Base-by-base conservation (phyloP, 2,329 filamentous ascomycete genomes). In the Capronia coronata region DNA sequence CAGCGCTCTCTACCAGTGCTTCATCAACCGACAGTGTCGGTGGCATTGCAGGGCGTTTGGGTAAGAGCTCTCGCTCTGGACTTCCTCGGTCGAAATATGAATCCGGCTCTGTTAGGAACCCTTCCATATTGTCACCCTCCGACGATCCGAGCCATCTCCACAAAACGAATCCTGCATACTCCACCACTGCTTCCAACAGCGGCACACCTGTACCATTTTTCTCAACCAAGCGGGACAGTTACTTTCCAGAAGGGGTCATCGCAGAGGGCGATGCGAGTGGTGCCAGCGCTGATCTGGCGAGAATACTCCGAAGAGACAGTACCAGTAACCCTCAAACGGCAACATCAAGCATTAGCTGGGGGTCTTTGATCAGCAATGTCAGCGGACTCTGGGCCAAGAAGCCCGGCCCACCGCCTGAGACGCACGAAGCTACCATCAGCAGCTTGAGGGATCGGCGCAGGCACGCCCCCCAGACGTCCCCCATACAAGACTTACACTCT, bases 171-270 rank as follows among this genome's bases (percentile, higher is more conserved):
- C 65, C 68, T 7, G 76, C 75, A 1, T 74, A 70, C n/a, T 71
- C 76, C 2, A 75, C 75, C 22, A 71, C 72, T 4, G 72, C 73
- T 2, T 73, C 76, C 3, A 70, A 73, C 48, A 68, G 68, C 35
- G 68, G 74, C n/a, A 68, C 73, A 9, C 71, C 72, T 19, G 68
- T 79, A 22, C 72, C 77, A 5, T 75, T 79, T 61, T 79, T 80
- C 51, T 62, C 70, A 1, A 54, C 39, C n/a, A 50, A 54, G 22
- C 16, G 39, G 13, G 56, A 59, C 35, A 55, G 58, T 25, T 61
- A 61, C 25, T 58, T 59, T 27, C 53, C 57, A 16, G 57, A 58
- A 38, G 38, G 40, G 19, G 55, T 46, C 13, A 39, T 59, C 10
- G 40, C 51, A n/a, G 67, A 67, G 22, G 61, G 60, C 18, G 65